Evolutionary conservation across 1,284 basidiomycete species (phyloP).

Genomic region (Trichosporon sp.): DNA sequence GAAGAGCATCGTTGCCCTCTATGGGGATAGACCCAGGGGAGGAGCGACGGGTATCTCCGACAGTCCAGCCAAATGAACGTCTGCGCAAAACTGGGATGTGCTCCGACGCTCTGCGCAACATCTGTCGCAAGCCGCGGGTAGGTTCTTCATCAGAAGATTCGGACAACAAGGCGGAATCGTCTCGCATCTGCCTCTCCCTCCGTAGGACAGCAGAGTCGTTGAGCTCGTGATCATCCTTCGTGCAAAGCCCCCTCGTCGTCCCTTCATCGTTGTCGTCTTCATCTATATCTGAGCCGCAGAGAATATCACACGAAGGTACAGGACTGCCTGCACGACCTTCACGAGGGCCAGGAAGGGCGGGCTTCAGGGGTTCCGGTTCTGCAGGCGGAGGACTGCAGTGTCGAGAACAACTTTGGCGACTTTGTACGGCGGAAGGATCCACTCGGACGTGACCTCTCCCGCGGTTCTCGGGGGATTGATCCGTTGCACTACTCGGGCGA

Average conservation of each 20-base stretch:
- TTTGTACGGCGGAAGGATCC: constrained; percentile 16
- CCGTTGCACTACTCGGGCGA: neutral
- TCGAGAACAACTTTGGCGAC: constrained; percentile 26
- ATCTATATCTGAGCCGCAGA: constrained; percentile 48
- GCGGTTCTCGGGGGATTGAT: neutral
- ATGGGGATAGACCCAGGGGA: neutral
- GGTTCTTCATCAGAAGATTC: constrained; percentile 1
- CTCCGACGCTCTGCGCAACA: constrained; percentile 34
- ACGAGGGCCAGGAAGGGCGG: constrained; percentile 30
- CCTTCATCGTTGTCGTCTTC: constrained; percentile 57
- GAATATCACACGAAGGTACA: constrained; percentile 24
- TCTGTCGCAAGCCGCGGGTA: constrained; percentile 17
- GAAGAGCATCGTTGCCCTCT: neutral
- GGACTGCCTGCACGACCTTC: constrained; percentile 36
- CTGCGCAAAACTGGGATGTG: constrained; percentile 28
- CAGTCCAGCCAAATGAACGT: constrained; percentile 14
- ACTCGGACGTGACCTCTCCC: constrained; percentile 33
- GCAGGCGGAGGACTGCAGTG: constrained; percentile 38
- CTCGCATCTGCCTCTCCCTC: neutral
- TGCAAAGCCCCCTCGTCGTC: neutral
- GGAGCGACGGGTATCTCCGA: neutral
- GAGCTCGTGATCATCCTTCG: neutral
- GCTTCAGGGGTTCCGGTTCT: constrained; percentile 7
- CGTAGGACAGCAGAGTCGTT: neutral
- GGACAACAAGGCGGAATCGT: constrained; percentile 2